Evolutionary conservation across 805 yeast genomes (phyloP), one percentile per base, ranked within the genome.

Genomic region (Candida orba): DNA sequence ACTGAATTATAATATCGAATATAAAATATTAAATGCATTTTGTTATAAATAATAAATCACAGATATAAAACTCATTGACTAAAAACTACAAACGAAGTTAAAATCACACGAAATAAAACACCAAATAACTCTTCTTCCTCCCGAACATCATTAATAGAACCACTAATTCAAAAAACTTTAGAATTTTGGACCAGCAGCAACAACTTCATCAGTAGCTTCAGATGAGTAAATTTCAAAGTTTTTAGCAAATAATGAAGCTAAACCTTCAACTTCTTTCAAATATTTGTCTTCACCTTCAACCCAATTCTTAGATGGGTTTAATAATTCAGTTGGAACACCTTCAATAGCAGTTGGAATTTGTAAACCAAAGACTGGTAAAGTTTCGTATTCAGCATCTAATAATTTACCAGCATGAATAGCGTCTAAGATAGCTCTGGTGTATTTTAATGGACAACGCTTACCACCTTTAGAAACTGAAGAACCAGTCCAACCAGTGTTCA

Each of bases 401-500:
- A 91, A 78, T 54, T 83, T 81, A 52, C 98, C 99, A 53, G 88
- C 78, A 71, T 91, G 98, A 59, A 91, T 89, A 35, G 96, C 81
- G 65, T 91, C 96, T 63, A 91, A 74, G 52, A 91, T 90, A 46
- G 96, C 95, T 73, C 99, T 84, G 49, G 99, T 91, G 79, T 88
- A 91, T 69, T 91, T 91, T 69, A 91, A 79, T 47, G 98, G 91
- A 72, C 98, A 91, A 73, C 99, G 84, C 75, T 87, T 84, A 64
- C 98, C 99, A 58, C 97, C 98, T 65, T 80, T 76, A 44, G 87
- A 73, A 53, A 86, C 95, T 48, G 95, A 84, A 57, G 90, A 80
- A 50, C 99, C 99, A 52, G 90, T 87, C 99, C 99, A 91, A 51
- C 99, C 99, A 54, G 99, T 91, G 74, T 91, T 91, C 64, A 91